phyloP scores from a whole-genome alignment of 768 basidiomycete species.

The Boletus barrowsii region DNA sequence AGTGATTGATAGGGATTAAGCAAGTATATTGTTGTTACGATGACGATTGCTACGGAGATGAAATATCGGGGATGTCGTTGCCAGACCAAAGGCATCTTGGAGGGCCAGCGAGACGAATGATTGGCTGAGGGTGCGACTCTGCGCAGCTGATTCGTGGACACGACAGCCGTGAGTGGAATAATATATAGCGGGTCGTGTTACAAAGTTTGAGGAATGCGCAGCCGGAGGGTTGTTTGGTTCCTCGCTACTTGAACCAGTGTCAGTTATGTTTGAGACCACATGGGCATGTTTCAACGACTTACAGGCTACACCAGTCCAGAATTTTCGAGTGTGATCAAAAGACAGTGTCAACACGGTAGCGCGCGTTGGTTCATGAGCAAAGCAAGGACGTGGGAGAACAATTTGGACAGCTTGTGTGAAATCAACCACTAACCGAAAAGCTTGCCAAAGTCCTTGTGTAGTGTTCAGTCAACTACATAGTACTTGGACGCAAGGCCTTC shows the following conservation, averaged over 20 bases:
- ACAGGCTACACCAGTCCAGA: constrained; percentile 5
- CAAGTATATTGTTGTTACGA: constrained; percentile 47
- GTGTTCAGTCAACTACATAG: too few relatives aligned
- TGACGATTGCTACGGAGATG: constrained; percentile 39
- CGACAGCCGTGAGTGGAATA: constrained; percentile 7
- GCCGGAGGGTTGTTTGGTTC: neutral
- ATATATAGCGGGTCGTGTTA: constrained; percentile 11
- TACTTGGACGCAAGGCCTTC: too few relatives aligned
- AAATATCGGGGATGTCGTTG: constrained; percentile 54
- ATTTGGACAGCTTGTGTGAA: neutral
- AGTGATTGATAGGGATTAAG: constrained; percentile 37
- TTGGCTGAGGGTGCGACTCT: constrained; percentile 4
- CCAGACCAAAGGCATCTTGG: constrained; percentile 32
- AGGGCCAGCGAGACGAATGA: neutral
- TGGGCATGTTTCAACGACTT: constrained; percentile 2
- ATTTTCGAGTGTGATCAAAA: constrained; percentile 1
- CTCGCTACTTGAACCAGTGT: neutral
- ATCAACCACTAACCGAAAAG: too few relatives aligned
- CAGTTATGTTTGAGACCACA: neutral
- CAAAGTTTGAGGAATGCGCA: constrained; percentile 4
- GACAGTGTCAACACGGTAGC: constrained; percentile 5
- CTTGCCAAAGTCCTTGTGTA: too few relatives aligned
- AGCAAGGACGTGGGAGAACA: constrained; percentile 20
- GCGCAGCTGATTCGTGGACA: constrained; percentile 8
- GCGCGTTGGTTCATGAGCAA: constrained; percentile 15